Evolutionary conservation across 495 filamentous ascomycete species (phyloP), one percentile per base, ranked within the genome.

Genomic region (Melanomma pulvis-pyrius): DNA sequence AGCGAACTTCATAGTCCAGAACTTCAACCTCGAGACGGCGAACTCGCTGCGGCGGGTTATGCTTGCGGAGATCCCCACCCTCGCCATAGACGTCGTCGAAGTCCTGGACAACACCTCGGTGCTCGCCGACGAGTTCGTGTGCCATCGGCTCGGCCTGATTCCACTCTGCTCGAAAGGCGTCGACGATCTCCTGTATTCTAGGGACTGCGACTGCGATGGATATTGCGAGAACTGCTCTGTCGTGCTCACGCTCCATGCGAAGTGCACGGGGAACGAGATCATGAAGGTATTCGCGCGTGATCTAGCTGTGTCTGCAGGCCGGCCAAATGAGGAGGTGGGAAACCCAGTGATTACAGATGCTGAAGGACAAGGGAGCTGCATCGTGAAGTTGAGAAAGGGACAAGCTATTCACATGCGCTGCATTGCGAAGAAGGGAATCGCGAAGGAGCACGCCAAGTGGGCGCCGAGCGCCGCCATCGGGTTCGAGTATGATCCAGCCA

Each of bases 381-480:
- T 98, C 70, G 89, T 88, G 74, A 97, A 97, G 79, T 78, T 98
- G 68, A 82, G 92, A 22, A 89, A 91, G 60, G 89, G 87, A 4
- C 96, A 98, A 75, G 91, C 96, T 75, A 74, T 98, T 57, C 88
- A 89, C 75, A 83, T 98, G 75, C 88, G 87, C 47, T 97, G 93
- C 73, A 87, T 97, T 68, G 96, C 92, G 56, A 97, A 96, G 83
- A 98, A 98, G 82, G 94, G 94, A 0, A 97, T 97, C 63, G 92
- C 93, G 2, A 98, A 98, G 82, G 94, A 98, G 75, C 94, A 98
- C 80, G 89, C 96, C 0, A 98, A 98, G 76, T 98, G 94, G 94
- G 88, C 90, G 52, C 92, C 96, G 1, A 90, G 88, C 44, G 82
- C 92, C 61, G 96, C 94, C 5, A 87, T 98, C 54, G 94, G 92